Evolutionary conservation across 495 filamentous ascomycete species (phyloP).

Genomic region (Aspergillus nanangensis): DNA sequence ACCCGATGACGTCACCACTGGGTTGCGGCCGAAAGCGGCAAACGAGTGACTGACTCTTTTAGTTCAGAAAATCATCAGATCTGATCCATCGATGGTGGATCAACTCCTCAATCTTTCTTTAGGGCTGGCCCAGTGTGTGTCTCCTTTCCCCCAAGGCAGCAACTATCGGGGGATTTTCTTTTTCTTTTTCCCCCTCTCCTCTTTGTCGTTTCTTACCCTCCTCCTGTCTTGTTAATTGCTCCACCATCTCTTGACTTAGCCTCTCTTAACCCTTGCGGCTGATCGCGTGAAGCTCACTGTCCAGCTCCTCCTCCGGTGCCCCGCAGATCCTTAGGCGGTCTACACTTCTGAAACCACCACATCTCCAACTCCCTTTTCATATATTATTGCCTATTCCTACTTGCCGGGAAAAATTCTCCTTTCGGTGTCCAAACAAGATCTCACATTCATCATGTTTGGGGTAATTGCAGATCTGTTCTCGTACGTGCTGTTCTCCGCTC

Average conservation of each 20-base stretch:
- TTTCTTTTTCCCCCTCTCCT: not conserved
- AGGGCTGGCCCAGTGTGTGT: slow-evolving; percentile 2
- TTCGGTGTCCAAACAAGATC: not conserved
- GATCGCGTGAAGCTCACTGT: slow-evolving; percentile 12
- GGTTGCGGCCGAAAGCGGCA: too few species aligned
- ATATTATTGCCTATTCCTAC: not conserved
- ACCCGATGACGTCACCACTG: too few species aligned
- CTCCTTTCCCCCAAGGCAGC: slow-evolving; percentile 13
- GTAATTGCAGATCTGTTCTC: slow-evolving; percentile 75
- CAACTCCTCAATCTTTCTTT: too few species aligned
- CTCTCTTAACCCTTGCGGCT: too few species aligned
- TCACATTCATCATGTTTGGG: slow-evolving; percentile 62
- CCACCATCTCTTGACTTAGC: slow-evolving; percentile 5
- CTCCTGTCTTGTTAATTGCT: not conserved
- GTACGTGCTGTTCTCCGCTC: slow-evolving; percentile 42
- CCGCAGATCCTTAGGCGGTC: slow-evolving; percentile 14
- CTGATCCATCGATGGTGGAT: too few species aligned
- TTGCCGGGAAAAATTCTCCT: not conserved
- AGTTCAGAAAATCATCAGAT: too few species aligned
- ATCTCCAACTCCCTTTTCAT: not conserved
- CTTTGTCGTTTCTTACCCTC: slow-evolving; percentile 3
- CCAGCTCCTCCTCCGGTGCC: slow-evolving; percentile 8
- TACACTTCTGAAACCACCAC: slow-evolving; percentile 1
- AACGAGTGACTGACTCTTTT: too few species aligned
- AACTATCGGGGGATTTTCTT: slow-evolving; percentile 3